These are phyloP conservation scores for Malassezia psittaci DNA, from an alignment of 1,284 basidiomycete genomes.

Conservation along the genomic window DNA sequence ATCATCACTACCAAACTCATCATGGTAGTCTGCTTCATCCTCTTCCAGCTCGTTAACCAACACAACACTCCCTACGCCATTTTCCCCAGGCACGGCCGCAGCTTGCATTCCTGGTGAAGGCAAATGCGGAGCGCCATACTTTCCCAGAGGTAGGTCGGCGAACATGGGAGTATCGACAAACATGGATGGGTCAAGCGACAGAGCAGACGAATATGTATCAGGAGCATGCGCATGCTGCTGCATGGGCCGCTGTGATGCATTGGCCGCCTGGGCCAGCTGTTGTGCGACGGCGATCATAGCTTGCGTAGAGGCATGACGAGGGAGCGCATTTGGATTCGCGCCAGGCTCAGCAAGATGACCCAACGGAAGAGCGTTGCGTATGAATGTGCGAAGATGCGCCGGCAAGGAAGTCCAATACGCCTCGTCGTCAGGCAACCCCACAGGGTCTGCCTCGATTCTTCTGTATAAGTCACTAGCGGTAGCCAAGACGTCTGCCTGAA, in stretches of 20 bases:
- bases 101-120: conserved; percentile 8
- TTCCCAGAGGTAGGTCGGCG: conserved; percentile 23
- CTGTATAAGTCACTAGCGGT: conserved; percentile 45
- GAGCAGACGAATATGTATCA: conserved; percentile 6
- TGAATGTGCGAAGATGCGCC: conserved; percentile 54
- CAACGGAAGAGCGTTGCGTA: conserved; percentile 54
- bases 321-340: conserved; percentile 36
- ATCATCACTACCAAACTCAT: conserved; percentile 41
- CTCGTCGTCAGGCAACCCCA: conserved; percentile 51
- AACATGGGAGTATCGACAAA: conserved; percentile 38
- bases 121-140: conserved; percentile 1
- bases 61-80: conserved; percentile 29
- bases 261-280: conserved; percentile 42
- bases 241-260: conserved; percentile 36
- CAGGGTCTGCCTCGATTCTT: conserved; percentile 44
- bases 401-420: conserved; percentile 57
- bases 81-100: neutral
- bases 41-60: conserved; percentile 43
- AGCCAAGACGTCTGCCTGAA: conserved; percentile 41
- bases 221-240: neutral
- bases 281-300: conserved; percentile 48
- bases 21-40: conserved; percentile 21
- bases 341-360: conserved; percentile 39
- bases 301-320: conserved; percentile 39
- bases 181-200: conserved; percentile 41